Evolutionary conservation across 1,139 yeast genomes (phyloP).

Genomic region (Arxiozyma heterogenica): DNA sequence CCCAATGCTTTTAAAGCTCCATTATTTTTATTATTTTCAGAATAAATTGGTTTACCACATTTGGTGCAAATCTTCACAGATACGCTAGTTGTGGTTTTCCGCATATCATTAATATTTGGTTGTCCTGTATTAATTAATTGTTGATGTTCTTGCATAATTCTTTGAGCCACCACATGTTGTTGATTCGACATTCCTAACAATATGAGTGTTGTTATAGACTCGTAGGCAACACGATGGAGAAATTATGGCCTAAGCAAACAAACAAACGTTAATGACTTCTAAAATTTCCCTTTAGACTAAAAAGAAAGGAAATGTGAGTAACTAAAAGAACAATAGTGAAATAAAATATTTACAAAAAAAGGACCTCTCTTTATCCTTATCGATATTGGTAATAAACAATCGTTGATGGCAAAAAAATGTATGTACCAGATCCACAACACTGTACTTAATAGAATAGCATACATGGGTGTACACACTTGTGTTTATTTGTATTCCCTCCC

Average conservation of each 20-base stretch:
- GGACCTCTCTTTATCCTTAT: too few species aligned
- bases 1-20: slow-evolving; percentile 63
- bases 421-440: too few species aligned
- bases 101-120: not conserved
- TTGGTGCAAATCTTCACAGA: slow-evolving; percentile 6
- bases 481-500: not conserved
- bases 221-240: not conserved
- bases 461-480: not conserved
- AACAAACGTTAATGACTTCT: too few species aligned
- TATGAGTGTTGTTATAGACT: not conserved
- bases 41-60: slow-evolving; percentile 7
- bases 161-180: not conserved
- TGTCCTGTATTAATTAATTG: not conserved
- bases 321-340: too few species aligned
- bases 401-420: too few species aligned
- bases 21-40: not conserved
- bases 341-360: too few species aligned
- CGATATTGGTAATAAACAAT: too few species aligned
- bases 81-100: not conserved
- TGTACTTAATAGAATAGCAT: too few species aligned
- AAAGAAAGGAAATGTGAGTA: too few species aligned
- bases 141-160: not conserved
- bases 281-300: too few species aligned
- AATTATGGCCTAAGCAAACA: not conserved
- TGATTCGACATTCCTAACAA: not conserved